Evolutionary conservation across 352 stramenopile species (phyloP).

Genomic region (Lagenidium giganteum): DNA sequence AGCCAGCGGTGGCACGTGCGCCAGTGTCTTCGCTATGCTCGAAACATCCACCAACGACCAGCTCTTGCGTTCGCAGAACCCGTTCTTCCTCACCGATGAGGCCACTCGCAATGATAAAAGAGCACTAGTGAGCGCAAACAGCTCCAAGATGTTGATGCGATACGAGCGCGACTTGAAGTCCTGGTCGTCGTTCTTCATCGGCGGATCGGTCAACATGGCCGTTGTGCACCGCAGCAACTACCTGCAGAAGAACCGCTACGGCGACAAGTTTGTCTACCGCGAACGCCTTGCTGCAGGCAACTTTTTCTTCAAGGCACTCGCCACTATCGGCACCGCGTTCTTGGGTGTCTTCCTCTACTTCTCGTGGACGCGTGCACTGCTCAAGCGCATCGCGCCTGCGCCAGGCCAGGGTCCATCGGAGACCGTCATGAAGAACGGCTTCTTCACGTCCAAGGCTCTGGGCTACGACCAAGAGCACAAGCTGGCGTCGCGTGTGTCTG

Average conservation of each 20-base stretch:
- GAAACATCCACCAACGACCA: slow-evolving; percentile 41
- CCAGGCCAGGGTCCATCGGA: slow-evolving; percentile 81
- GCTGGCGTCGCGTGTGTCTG: slow-evolving; percentile 32
- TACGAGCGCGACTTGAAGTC: slow-evolving; percentile 66
- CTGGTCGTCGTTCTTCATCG: slow-evolving; percentile 75
- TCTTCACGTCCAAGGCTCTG: slow-evolving; percentile 46
- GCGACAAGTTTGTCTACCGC: slow-evolving; percentile 53
- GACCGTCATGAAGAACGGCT: slow-evolving; percentile 73
- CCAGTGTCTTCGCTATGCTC: slow-evolving; percentile 49
- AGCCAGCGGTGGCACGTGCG: slow-evolving; percentile 58
- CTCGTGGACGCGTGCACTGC: slow-evolving; percentile 45
- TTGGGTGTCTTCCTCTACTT: slow-evolving; percentile 51
- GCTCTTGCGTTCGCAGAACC: slow-evolving; percentile 30
- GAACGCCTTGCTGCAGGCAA: slow-evolving; percentile 50
- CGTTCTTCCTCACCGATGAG: slow-evolving; percentile 57
- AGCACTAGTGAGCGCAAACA: slow-evolving; percentile 32
- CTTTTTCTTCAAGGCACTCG: slow-evolving; percentile 34
- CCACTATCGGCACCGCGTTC: slow-evolving; percentile 31
- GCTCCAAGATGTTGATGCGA: slow-evolving; percentile 25
- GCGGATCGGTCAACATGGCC: slow-evolving; percentile 72
- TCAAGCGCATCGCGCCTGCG: slow-evolving; percentile 62
- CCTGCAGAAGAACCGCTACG: slow-evolving; percentile 50
- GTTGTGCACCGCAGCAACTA: slow-evolving; percentile 76
- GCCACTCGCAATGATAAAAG: slow-evolving; percentile 31
- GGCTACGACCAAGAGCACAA: slow-evolving; percentile 40